Base-by-base conservation (phyloP, 225 moss, liverwort and hornwort genomes). In the Straminergon stramineum region DNA sequence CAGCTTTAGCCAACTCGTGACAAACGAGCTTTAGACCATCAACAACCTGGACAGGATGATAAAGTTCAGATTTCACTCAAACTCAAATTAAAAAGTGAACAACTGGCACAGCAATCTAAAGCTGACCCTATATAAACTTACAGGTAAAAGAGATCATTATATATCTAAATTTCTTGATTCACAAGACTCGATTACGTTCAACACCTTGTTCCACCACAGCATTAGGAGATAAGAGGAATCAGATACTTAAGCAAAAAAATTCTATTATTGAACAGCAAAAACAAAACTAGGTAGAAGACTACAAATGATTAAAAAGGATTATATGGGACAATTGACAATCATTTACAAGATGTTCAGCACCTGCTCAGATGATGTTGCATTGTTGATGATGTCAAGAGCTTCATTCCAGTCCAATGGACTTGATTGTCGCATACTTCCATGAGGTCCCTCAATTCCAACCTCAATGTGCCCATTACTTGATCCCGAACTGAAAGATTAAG, bases 321-420 rank as follows among this genome's bases (percentile, higher is more conserved):
- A 65, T 60, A 41, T 41, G 70, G 31, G 52, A 78, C 57, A 56
- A 70, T 24, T 56, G 34, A 65, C 11, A 60, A 87, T n/a, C 10
- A 41, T 84, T 41, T 73, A 22, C 48, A 78, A 66, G 43, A 68
- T 37, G n/a, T 88, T 64, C 64, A 75, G 75, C 86, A 95, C 95
- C 95, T 97, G 97, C 91, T 99, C 98, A 48, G 97, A 92, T 68
- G 95, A 92, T 90, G 95, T 93, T 81, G 96, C 96, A 69, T 94
- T 93, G 91, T 97, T 97, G 91, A 99, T 99, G 76, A 95, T 96
- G 89, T 95, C 92, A 82, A 99, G 95, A 57, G 98, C 98, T 86
- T 99, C 98, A 89, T 95, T 96, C 98, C 98, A 99, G 91, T 99
- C 98, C 90, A 94, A 83, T 79, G 96, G 96, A 89, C 96, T 94